Percentiles rank a stretch among this genome's conserved stretches.
phyloP scores from a whole-genome alignment of 495 filamentous ascomycete genomes.

The Symbiotaphrina buchneri region DNA sequence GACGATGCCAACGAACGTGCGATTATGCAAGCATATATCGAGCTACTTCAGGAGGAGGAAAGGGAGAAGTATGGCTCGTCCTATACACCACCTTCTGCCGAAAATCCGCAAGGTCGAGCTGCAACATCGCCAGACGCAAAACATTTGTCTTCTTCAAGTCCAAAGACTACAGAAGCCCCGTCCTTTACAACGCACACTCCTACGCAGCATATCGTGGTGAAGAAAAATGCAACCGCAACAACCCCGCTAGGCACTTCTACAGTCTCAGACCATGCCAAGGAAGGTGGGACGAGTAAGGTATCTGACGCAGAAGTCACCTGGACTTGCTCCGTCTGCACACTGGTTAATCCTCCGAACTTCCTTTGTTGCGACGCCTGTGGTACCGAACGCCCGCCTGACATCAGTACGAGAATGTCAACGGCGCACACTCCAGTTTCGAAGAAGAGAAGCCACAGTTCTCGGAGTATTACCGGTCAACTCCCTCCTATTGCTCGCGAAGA shows the following conservation, averaged over 20 bases:
- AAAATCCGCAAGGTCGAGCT: constrained; percentile 33
- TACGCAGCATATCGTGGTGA: not conserved
- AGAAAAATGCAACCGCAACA: not conserved
- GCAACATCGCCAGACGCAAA: constrained; percentile 6
- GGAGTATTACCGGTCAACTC: no score
- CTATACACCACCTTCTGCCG: constrained; percentile 39
- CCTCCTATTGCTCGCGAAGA: constrained; percentile 16
- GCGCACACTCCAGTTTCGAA: constrained; percentile 15
- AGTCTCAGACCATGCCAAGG: not conserved
- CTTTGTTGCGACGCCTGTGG: constrained; percentile 64
- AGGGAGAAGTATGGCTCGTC: constrained; percentile 41
- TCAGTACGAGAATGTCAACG: constrained; percentile 8
- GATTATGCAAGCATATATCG: constrained; percentile 73
- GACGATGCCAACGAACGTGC: constrained; percentile 79
- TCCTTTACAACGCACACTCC: not conserved
- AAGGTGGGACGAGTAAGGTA: constrained; percentile 1
- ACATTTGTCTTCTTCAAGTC: not conserved
- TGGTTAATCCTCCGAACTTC: constrained; percentile 50
- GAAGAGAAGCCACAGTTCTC: no score
- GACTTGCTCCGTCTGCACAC: constrained; percentile 61
- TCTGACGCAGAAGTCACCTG: constrained; percentile 12
- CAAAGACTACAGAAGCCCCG: no score
- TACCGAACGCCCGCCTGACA: constrained; percentile 21
- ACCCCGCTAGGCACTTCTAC: not conserved
- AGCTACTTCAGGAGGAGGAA: constrained; percentile 72